These are phyloP conservation scores for Ramalina intermedia DNA, from an alignment of 495 filamentous ascomycete genomes.

Conservation along the genomic window DNA sequence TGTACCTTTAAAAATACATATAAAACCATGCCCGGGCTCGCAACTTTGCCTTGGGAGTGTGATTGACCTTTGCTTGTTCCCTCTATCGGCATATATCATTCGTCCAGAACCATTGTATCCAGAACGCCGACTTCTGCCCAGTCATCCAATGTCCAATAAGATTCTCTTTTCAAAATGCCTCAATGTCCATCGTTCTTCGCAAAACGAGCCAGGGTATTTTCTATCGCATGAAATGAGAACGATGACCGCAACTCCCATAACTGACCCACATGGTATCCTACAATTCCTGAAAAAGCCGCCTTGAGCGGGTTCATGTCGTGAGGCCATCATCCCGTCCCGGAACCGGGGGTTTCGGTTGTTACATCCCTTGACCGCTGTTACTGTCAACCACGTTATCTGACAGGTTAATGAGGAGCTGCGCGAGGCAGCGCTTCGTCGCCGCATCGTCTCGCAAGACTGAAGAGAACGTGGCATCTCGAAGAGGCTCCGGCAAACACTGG, in stretches of 20 bases:
- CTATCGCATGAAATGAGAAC: conserved; percentile 10
- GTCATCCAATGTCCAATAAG: background rate
- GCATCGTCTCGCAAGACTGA: conserved; percentile 93
- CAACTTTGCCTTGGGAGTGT: no score
- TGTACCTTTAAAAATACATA: background rate
- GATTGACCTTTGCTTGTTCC: no score
- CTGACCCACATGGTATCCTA: conserved; percentile 16
- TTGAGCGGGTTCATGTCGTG: conserved; percentile 14
- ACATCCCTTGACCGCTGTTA: conserved; percentile 32
- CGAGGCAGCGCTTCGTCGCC: conserved; percentile 93
- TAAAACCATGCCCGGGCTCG: no score
- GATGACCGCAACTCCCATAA: conserved; percentile 2
- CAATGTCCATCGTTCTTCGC: conserved; percentile 1
- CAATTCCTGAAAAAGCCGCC: conserved; percentile 11
- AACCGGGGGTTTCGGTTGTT: conserved; percentile 14
- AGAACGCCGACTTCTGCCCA: background rate
- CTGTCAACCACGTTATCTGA: conserved; percentile 78
- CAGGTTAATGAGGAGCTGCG: conserved; percentile 91
- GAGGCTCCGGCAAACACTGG: conserved; percentile 91
- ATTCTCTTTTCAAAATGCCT: conserved; percentile 6
- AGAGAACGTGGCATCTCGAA: conserved; percentile 93
- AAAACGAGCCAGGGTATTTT: conserved; percentile 12
- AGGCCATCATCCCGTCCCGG: conserved; percentile 2
- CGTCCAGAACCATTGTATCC: no score
- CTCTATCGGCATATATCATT: no score